Base-by-base conservation (phyloP, 805 yeast genomes). In the Ogataea chonburiensis region DNA sequence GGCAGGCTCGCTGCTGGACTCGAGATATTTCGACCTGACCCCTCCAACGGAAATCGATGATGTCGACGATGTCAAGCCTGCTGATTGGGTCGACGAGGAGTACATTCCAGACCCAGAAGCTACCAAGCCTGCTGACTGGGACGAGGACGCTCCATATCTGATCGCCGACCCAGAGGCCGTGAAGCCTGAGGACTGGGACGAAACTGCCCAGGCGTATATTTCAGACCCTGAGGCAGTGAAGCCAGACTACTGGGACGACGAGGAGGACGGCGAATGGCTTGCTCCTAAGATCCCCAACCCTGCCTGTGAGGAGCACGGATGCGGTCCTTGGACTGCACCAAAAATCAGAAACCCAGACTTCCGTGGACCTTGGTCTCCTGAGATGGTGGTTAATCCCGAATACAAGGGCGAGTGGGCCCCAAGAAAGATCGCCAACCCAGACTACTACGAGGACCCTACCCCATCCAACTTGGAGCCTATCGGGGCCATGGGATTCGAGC, bases 201-300 rank as follows among this genome's bases (percentile, higher is more conserved):
- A 81, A 52, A 69, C 70, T 14, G 72, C 69, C 17, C 71, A 75
- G 8, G 69, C 63, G 42, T 74, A 61, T 42, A 76, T 89, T 39
- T 61, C 72, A 8, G 93, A 88, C 56, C 87, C 94, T 24, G 68
- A 66, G 2, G 81, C 86, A 18, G 53, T 42, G 20, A 74, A 70
- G 50, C 96, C 96, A 13, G 81, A 68, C 28, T 81, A 73, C 53
- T 88, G 96, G 96, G 85, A 85, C 55, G 95, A 86, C 26, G 89
- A 81, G 47, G 89, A 83, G 56, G 95, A 87, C 56, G 96, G 96
- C 5, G 80, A 71, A 52, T 89, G 94, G 94, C 52, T 66, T 27
- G 81, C 88, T 3, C 88, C 91, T 17, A 59, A 67, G 31, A 68
- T 87, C 30, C 66, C 65, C 28, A 88, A 88, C 57, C 96, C 96